Base-by-base conservation (phyloP, 1,284 basidiomycete genomes). In the Sporisorium scitamineum region DNA sequence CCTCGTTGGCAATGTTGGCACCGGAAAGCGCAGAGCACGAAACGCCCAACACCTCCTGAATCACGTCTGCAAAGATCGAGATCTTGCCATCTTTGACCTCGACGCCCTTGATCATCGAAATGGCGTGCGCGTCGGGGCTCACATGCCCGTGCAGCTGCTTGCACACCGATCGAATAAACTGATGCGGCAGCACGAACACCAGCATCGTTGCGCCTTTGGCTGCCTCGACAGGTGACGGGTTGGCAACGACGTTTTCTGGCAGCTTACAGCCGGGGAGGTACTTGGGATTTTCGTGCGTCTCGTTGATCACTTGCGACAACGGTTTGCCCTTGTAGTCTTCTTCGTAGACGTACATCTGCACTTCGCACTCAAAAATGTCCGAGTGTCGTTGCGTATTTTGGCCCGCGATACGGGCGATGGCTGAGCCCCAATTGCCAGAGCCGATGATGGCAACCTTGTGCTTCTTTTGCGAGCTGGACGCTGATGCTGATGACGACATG, bases 1-100 rank as follows among this genome's bases (percentile, higher is more conserved):
- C 88, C 78, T 90, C 89, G 64, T 89, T 87, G 37, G 89, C 89
- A 57, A 90, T 89, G 84, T 90, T 90, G 34, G 89, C 89, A 6
- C 89, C 89, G 39, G 87, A 88, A 4, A 90, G 80, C 2, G 89
- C 89, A 1, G 87, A 87, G 72, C 88, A 89, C 10, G 87, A 86
- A 34, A 88, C 87, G 16, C 86, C 86, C 39, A 90, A 85, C 70
- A 87, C 86, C 34, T 86, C 84, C 79, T 89, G 87, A 73, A 90
- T 90, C 32, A 90, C 85, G 68, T 88, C 87, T 16, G 89, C 87
- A 80, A 89, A 90, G 60, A 90, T 89, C 62, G 86, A 85, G 70
- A 90, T 90, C 61, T 88, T 85, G 61, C 86, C 86, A 22, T 86
- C 79, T 24, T 80, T 80, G 29, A 87, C 80, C 51, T 81, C 85